These are phyloP conservation scores for Marvania coccoides DNA, from an alignment of 139 green algal species.

Conservation along the genomic window DNA sequence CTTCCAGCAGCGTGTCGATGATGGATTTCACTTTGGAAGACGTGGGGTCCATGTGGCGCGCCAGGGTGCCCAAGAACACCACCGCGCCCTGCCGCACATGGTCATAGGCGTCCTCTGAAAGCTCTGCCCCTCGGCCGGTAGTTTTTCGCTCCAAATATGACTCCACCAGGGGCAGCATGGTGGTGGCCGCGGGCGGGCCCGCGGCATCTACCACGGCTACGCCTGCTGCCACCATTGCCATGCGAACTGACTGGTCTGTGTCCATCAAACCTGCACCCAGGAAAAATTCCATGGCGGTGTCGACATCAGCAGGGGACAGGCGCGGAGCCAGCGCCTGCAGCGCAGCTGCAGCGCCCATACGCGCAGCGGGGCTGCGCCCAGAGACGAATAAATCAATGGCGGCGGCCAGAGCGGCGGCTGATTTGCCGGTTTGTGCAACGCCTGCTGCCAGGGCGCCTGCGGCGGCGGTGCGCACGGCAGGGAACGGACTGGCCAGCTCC, in stretches of 20 bases:
- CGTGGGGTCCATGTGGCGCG: constrained; percentile 56
- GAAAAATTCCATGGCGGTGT: constrained; percentile 71
- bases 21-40: constrained; percentile 59
- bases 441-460: background rate
- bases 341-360: constrained; percentile 49
- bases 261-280: constrained; percentile 73
- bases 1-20: constrained; percentile 58
- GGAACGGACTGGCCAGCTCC: background rate
- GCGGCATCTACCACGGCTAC: constrained; percentile 70
- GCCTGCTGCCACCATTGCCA: constrained; percentile 61
- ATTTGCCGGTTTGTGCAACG: background rate
- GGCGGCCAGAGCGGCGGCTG: background rate
- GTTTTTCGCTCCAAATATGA: constrained; percentile 58
- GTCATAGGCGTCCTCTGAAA: constrained; percentile 67
- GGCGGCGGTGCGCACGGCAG: background rate
- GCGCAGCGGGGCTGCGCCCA: constrained; percentile 31
- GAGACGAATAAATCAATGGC: constrained; percentile 14
- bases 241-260: constrained; percentile 42
- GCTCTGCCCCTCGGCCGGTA: background rate
- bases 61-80: constrained; percentile 87
- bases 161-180: constrained; percentile 87
- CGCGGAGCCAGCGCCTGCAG: constrained; percentile 43
- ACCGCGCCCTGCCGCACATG: constrained; percentile 82
- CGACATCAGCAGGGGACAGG: constrained; percentile 48
- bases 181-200: constrained; percentile 31